A percentile compares a stretch with the other conserved stretches of the same genome.
phyloP scores from a whole-genome alignment of 345 rosid genomes.

The Lepidium africanum region DNA sequence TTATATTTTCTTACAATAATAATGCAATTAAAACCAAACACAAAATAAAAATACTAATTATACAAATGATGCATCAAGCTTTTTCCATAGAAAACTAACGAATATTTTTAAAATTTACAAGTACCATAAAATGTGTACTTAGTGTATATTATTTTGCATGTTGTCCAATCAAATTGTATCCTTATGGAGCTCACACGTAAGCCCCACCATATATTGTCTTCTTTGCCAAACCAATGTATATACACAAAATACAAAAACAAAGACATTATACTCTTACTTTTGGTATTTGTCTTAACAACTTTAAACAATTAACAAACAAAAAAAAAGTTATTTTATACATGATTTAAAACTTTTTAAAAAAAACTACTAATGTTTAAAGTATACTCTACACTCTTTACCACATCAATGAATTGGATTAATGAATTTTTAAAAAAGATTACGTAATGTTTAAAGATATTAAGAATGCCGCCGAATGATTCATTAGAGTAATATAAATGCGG shows the following conservation, averaged over 20 bases:
- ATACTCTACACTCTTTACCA: too few relatives aligned
- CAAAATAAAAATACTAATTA: not conserved
- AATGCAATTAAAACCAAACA: not conserved
- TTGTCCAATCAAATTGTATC: constrained; percentile 14
- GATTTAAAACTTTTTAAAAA: too few relatives aligned
- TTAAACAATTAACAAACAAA: too few relatives aligned
- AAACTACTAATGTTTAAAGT: too few relatives aligned
- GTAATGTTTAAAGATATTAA: too few relatives aligned
- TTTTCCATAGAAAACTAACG: not conserved
- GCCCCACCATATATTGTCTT: constrained; percentile 25
- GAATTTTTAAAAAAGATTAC: too few relatives aligned
- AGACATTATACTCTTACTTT: not conserved
- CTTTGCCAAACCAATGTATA: not conserved
- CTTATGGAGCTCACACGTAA: constrained; percentile 23
- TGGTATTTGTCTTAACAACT: too few relatives aligned
- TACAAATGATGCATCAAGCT: not conserved
- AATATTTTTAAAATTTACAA: not conserved
- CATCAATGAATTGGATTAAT: too few relatives aligned
- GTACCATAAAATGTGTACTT: constrained; percentile 5
- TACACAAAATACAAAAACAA: constrained; percentile 2
- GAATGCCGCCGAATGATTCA: too few relatives aligned
- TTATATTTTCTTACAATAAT: not conserved
- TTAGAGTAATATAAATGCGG: too few relatives aligned
- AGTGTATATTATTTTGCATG: constrained; percentile 6
- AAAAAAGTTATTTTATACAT: too few relatives aligned